Evolutionary conservation across 805 yeast genomes (phyloP), one percentile per base, ranked within the genome.

Genomic region (Hanseniaspora thailandica): DNA sequence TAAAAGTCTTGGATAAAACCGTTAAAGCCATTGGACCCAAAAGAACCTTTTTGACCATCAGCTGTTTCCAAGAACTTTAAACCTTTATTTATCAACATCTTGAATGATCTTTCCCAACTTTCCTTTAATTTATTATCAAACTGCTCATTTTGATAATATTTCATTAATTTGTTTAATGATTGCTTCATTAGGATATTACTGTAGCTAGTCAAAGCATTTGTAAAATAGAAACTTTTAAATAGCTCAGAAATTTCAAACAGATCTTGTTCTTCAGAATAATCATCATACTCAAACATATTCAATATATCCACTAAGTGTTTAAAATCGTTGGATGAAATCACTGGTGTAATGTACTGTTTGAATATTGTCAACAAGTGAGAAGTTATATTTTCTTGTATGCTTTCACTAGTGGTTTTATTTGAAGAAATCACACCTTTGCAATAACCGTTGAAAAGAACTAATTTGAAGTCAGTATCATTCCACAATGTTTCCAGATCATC

Each of bases 281-380:
- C 33, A 22, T 41, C 47, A 31, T 23, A 26, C 3, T 5, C 22
- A 23, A 49, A 49, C 12, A 19, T 25, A 12, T 25, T 22, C 6
- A 49, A 19, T 33, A 34, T 40, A 10, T 34, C 22, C 9, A 49
- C 25, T 10, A 49, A 5, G 33, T 58, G 61, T 17, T 47, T 55
- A 34, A 55, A 45, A 20, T 58, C 55, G 15, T 38, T 55, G 9
- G 51, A 53, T 20, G 43, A 23, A 6, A 34, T 44, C 5, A 30
- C 47, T 19, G 55, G 23, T 17, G 34, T 43, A 20, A 60, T 34
- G 22, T 56, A 57, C 22, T 60, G 62, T 13, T 56, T 54, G n/a
- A 66, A 55, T 17, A 41, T 23, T 4, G 25, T 5, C n/a, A 34
- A 15, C 13, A 49, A 26, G 25, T 23, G 28, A 13, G 15, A 20